Evolutionary conservation across 2,329 filamentous ascomycete species (phyloP).

Genomic region (Alternaria alternata): DNA sequence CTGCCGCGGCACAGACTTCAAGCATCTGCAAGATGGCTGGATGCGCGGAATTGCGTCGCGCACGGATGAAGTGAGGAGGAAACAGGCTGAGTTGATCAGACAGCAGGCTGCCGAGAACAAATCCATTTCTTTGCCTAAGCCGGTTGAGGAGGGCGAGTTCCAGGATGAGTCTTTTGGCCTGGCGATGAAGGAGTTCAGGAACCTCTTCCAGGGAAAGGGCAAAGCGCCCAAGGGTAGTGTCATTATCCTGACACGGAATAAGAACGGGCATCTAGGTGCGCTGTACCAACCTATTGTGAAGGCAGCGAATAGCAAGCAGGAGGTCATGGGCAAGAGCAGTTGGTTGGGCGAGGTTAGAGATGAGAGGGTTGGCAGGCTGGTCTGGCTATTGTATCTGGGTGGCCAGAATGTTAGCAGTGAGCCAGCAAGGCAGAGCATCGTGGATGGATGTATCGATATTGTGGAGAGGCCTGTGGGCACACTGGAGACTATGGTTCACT

Average conservation of each 20-base stretch:
- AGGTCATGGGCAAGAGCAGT: conserved; percentile 57
- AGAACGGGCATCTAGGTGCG: conserved; percentile 64
- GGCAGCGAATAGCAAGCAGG: conserved; percentile 42
- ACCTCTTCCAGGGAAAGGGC: conserved; percentile 77
- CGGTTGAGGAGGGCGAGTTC: conserved; percentile 57
- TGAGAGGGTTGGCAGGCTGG: conserved; percentile 77
- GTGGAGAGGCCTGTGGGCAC: conserved; percentile 89
- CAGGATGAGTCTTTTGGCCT: conserved; percentile 79
- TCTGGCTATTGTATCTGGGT: conserved; percentile 91
- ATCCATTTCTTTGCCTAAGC: conserved; percentile 39
- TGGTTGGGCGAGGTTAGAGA: conserved; percentile 77
- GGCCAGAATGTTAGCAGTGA: conserved; percentile 89
- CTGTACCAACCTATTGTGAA: conserved; percentile 39
- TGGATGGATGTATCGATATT: conserved; percentile 87
- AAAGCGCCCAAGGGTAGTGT: conserved; percentile 83
- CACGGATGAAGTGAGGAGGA: conserved; percentile 61
- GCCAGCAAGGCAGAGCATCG: conserved; percentile 78
- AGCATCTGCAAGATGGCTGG: conserved; percentile 89
- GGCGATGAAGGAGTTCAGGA: conserved; percentile 79
- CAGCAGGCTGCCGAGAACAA: conserved; percentile 56
- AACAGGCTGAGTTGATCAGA: conserved; percentile 42
- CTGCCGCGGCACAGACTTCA: conserved; percentile 92
- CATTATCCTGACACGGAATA: conserved; percentile 74
- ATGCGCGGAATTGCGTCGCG: conserved; percentile 83
- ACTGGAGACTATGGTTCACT: conserved; percentile 76